Evolutionary conservation across 441 rosid species (phyloP).

Genomic region (Populus tomentosa): DNA sequence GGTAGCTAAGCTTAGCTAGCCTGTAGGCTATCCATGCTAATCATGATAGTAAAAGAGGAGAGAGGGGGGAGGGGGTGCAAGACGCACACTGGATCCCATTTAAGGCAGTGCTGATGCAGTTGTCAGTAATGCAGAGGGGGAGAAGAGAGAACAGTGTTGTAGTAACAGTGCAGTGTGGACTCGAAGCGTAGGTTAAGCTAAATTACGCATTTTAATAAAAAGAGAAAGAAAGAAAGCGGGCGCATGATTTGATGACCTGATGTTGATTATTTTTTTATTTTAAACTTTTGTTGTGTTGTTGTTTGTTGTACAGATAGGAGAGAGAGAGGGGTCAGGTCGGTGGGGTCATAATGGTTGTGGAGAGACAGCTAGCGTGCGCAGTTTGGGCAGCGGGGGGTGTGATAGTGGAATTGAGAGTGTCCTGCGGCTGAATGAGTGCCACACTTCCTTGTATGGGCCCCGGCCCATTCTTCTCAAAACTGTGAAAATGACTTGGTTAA

Average conservation of each 20-base stretch:
- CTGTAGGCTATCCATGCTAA: neutral
- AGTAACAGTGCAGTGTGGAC: constrained; percentile 22
- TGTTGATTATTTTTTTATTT: neutral
- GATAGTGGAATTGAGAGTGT: neutral
- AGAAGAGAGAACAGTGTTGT: constrained; percentile 20
- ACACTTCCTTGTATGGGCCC: neutral
- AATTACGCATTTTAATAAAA: neutral
- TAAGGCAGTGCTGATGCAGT: constrained; percentile 26
- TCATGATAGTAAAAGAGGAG: neutral
- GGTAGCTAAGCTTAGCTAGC: neutral
- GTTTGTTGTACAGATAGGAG: neutral
- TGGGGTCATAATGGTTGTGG: constrained; percentile 6
- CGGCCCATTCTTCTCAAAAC: constrained; percentile 5
- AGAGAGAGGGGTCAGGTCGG: neutral
- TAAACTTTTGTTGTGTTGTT: neutral
- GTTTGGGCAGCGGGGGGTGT: neutral
- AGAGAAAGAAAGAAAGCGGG: neutral
- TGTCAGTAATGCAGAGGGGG: constrained; percentile 25
- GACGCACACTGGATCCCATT: constrained; percentile 42
- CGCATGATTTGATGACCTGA: neutral
- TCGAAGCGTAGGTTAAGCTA: constrained; percentile 22
- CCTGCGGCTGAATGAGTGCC: constrained; percentile 10
- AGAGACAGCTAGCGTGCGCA: constrained; percentile 29
- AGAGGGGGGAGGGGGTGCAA: constrained; percentile 23
- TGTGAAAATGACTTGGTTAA: neutral